phyloP scores from a whole-genome alignment of 202 grass and related monocot species.

The Zizania palustris region DNA sequence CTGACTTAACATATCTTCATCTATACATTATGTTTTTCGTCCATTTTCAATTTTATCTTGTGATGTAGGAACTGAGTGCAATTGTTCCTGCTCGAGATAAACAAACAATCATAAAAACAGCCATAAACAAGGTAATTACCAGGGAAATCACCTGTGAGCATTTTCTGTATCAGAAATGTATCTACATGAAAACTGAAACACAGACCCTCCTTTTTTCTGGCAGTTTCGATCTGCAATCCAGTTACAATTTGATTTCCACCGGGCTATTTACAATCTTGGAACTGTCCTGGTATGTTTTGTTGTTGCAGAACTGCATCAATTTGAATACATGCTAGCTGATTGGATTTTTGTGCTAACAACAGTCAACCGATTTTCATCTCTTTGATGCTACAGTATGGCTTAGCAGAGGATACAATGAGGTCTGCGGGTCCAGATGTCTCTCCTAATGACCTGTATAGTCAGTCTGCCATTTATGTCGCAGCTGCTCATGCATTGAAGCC shows the following conservation, averaged over 20 bases:
- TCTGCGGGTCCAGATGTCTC: slow-evolving; percentile 59
- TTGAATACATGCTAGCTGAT: slow-evolving; percentile 21
- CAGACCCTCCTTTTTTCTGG: slow-evolving; percentile 11
- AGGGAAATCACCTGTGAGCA: slow-evolving; percentile 12
- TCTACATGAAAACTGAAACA: slow-evolving; percentile 12
- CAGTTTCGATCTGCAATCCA: slow-evolving; percentile 87
- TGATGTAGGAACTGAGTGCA: slow-evolving; percentile 73
- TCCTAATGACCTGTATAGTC: slow-evolving; percentile 76
- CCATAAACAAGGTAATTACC: slow-evolving; percentile 70
- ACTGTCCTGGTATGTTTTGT: slow-evolving; percentile 61
- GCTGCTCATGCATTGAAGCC: slow-evolving; percentile 85
- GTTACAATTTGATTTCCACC: slow-evolving; percentile 83
- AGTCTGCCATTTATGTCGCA: slow-evolving; percentile 81
- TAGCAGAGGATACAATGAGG: slow-evolving; percentile 82
- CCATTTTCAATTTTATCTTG: slow-evolving; percentile 39
- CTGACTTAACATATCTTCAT: slow-evolving; percentile 12
- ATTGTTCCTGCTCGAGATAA: slow-evolving; percentile 82
- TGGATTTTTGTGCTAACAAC: neutral
- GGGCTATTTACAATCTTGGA: slow-evolving; percentile 88
- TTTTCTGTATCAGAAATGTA: neutral
- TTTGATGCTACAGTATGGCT: slow-evolving; percentile 64
- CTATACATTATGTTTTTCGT: slow-evolving; percentile 16
- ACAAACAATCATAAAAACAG: slow-evolving; percentile 75
- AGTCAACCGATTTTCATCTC: neutral
- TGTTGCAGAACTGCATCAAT: neutral